These are phyloP conservation scores for Talaromyces albobiverticillius DNA, from an alignment of 2,329 filamentous ascomycete species.

Conservation along the genomic window DNA sequence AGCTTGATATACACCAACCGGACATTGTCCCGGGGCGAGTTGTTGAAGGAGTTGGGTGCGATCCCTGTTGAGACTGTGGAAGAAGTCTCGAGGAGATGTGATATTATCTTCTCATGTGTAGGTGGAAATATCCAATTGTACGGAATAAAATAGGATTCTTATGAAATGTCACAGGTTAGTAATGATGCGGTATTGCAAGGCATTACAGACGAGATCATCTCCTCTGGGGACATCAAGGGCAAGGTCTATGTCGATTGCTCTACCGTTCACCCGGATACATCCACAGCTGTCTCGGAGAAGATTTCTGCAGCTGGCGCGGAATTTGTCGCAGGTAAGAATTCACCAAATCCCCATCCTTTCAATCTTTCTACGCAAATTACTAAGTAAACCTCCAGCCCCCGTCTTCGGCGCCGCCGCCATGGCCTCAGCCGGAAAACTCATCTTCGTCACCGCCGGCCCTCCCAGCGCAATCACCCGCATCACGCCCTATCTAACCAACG, in stretches of 20 bases:
- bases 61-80: not conserved
- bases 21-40: not conserved
- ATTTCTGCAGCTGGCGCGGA: slow-evolving; percentile 60
- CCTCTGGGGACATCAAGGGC: slow-evolving; percentile 54
- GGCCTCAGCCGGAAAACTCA: not conserved
- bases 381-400: not conserved
- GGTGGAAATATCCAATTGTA: not conserved
- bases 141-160: not conserved
- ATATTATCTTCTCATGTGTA: not conserved
- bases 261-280: slow-evolving; percentile 80
- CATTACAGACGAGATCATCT: slow-evolving; percentile 31
- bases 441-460: not conserved
- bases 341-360: not conserved
- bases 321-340: slow-evolving; percentile 59
- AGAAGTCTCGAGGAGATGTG: not conserved
- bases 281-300: slow-evolving; percentile 60
- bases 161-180: not conserved
- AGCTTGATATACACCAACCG: not conserved
- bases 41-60: not conserved
- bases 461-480: not conserved
- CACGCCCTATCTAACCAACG: not conserved
- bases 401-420: not conserved
- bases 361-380: not conserved
- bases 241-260: slow-evolving; percentile 87
- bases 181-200: not conserved